Evolutionary conservation across 2,329 filamentous ascomycete species (phyloP), one percentile per base, ranked within the genome.

Genomic region (Akanthomyces dipterigenus): DNA sequence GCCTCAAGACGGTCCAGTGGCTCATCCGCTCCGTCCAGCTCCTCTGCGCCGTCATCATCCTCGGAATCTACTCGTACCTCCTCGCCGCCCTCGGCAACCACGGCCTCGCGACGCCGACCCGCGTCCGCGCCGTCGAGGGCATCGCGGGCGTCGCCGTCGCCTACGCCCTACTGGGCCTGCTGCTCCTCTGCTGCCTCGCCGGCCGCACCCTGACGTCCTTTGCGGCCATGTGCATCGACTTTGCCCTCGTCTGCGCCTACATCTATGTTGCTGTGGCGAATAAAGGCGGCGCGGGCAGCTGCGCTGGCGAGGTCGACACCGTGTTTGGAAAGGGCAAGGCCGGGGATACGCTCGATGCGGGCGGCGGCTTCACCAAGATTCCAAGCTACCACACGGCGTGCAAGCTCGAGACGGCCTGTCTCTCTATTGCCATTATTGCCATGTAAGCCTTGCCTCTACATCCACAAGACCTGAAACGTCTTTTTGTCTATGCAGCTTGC

Each of bases 61-160:
- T 97, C 64, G 88, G 83, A 66, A 83, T 95, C 69, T 93, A 88
- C 80, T 88, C 87, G 55, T 96, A 96, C 80, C 96, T 92, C 80
- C 84, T 97, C 55, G 85, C 88, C 9, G 82, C 88, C 9, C 83
- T 93, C 16, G 73, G 82, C 64, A 84, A 88, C 69, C 85, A 91
- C 75, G 69, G 86, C 66, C 73, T 87, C 16, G 62, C 70, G 62
- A 92, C 93, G 66, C 78, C 82, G 20, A 84, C 75, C 66, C 88
- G 83, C 77, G 77, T 88, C 63, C 86, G 87, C 61, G 90, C 90
- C 31, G 89, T 95, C 61, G 87, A 87, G 69, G 91, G 90, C 65
- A 87, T 97, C 63, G 82, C 90, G 0, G 93, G 92, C 55, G 82
- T 82, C 1, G 90, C 86, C 2, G 83, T 88, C 0, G 71, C 96